These are phyloP conservation scores for Triticum turgidum DNA, from an alignment of 176 grass and related monocot genomes.

Conservation along the genomic window DNA sequence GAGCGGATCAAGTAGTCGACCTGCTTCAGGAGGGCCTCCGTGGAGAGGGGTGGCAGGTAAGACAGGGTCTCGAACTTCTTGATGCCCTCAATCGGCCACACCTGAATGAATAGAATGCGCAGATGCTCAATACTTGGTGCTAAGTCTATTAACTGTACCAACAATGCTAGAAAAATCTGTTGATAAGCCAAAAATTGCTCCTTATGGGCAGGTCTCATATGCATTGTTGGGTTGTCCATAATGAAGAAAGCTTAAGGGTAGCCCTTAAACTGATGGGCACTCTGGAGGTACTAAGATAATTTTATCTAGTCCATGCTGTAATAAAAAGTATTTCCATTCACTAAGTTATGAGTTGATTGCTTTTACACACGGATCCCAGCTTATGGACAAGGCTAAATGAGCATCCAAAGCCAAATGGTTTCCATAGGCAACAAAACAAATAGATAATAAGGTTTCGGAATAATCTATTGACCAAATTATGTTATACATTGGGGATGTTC, in stretches of 20 bases:
- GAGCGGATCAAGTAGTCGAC: background rate
- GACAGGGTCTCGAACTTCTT: background rate
- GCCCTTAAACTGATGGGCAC: too few relatives aligned
- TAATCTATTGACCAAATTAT: background rate
- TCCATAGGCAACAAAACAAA: background rate
- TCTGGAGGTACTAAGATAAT: too few relatives aligned
- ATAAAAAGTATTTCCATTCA: too few relatives aligned
- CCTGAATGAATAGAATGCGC: background rate
- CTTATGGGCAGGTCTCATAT: too few relatives aligned
- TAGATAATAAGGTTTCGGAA: background rate
- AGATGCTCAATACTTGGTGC: background rate
- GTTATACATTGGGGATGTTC: background rate
- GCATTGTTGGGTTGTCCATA: too few relatives aligned
- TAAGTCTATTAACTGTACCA: background rate
- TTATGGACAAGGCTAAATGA: too few relatives aligned
- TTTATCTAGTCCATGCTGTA: too few relatives aligned
- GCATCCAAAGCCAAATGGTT: background rate
- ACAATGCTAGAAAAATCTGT: too few relatives aligned
- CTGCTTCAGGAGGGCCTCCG: background rate
- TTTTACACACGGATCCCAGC: too few relatives aligned
- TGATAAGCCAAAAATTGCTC: too few relatives aligned
- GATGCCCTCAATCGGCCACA: conserved; percentile 1
- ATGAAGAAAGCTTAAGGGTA: too few relatives aligned
- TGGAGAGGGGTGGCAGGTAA: background rate
- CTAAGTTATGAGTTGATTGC: too few relatives aligned